Evolutionary conservation across 2,329 filamentous ascomycete genomes (phyloP).

Genomic region (Colletotrichum karsti): DNA sequence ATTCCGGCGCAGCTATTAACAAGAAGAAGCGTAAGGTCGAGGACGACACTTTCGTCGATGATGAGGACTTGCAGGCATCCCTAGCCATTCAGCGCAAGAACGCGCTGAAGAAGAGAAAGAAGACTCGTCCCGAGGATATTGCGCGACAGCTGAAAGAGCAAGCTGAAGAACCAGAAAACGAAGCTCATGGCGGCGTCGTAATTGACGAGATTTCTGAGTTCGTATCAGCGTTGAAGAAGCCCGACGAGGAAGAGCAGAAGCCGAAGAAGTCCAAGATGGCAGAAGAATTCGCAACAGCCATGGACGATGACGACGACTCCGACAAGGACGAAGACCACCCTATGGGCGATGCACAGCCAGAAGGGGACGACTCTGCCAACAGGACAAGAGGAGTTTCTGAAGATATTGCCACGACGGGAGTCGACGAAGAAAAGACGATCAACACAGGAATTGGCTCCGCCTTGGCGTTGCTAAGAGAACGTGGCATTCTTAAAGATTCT

Average conservation of each 20-base stretch:
- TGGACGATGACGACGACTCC: conserved; percentile 51
- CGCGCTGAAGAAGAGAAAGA: conserved; percentile 92
- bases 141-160: conserved; percentile 80
- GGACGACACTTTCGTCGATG: conserved; percentile 80
- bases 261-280: conserved; percentile 52
- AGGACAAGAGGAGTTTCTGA: conserved; percentile 51
- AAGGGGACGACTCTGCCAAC: conserved; percentile 38
- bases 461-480: conserved; percentile 82
- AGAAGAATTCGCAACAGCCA: conserved; percentile 50
- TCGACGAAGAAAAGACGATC: conserved; percentile 87
- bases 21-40: conserved; percentile 72
- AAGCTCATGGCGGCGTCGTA: conserved; percentile 72
- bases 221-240: conserved; percentile 82
- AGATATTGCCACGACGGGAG: conserved; percentile 71
- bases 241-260: conserved; percentile 65
- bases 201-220: conserved; percentile 97
- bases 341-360: conserved; percentile 34
- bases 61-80: conserved; percentile 90
- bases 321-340: conserved; percentile 46
- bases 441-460: conserved; percentile 83
- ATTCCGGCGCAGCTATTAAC: conserved; percentile 57
- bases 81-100: conserved; percentile 84
- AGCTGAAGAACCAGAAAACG: conserved; percentile 60
- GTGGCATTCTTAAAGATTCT: conserved; percentile 78
- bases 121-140: conserved; percentile 84